Evolutionary conservation across 306 rosid species (phyloP), one percentile per base, ranked within the genome.

Genomic region (Glycine soja): DNA sequence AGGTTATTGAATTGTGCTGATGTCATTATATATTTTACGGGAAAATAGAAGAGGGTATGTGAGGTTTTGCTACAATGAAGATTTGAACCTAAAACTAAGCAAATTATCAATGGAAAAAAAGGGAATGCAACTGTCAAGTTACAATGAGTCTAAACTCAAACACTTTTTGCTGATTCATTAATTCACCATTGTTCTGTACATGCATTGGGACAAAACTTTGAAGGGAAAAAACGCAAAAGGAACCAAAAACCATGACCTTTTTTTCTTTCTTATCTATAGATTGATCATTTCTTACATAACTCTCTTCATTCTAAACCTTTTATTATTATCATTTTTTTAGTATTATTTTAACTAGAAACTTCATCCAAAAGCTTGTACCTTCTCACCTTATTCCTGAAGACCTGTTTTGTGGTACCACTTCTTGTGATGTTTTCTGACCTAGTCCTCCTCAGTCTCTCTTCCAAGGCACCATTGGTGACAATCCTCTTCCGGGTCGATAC

Each of bases 311-410:
- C n/a, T 43, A 64, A 62, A 11, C 10, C 45, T 42, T 66, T 65
- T 40, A 36, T 65, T 40, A 12, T 32, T 24, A 10, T 61, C 32
- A 2, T 9, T 24, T 24, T 24, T 1, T 24, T 24, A 24, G 1
- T 34, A 8, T 12, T 70, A 24, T 50, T 68, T 76, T 80, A 93
- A 85, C 95, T 91, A 3, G 99, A 91, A 88, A 95, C 99, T 86
- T 93, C 98, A 62, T 95, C 99, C 83, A 95, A 82, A 84, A 93
- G 98, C 88, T 93, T 95, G 76, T 95, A 95, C 94, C 98, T 93
- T 85, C 99, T 91, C 5, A 90, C 98, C 89, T 92, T 95, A 62
- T 89, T 92, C 91, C 94, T 90, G 54, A 90, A 89, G 15, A 88
- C 91, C 46, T 70, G 98, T 74, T 78, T 91, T 8, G 87, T 82